Evolutionary conservation across 2,329 filamentous ascomycete genomes (phyloP), one percentile per base, ranked within the genome.

Genomic region (Decorospora gaudefroyi): DNA sequence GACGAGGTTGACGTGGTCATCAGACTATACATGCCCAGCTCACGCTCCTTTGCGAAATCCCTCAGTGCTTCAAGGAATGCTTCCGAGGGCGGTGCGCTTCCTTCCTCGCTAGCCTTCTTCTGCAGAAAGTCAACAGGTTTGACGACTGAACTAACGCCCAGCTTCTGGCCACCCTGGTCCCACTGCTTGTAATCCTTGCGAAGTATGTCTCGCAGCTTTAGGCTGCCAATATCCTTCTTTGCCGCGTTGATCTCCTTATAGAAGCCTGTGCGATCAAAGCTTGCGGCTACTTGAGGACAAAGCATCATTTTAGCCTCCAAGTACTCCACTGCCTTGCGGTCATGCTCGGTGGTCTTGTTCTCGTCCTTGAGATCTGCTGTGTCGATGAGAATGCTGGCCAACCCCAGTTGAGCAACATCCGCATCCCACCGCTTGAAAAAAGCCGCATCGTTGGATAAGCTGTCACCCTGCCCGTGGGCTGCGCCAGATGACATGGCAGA

Each of bases 171-270:
- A 37, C 69, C 72, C 8, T 73, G 72, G 8, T 72, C 72, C 88
- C 88, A 93, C 62, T 87, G 78, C 72, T 95, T 95, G 72, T 91
- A 95, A 71, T 95, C 88, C 68, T 92, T 92, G 52, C 86, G 78
- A 38, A 92, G 70, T 26, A 91, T 78, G 56, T 91, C 88, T 15
- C 78, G 72, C 54, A 90, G 69, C 25, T 71, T 74, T 31, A 93
- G 71, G 0, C 64, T 56, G 2, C 78, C 80, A 37, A 93, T 77
- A 54, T 90, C 80, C 51, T 82, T 79, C 68, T 91, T 91, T 4
- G 87, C 84, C 4, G 69, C 69, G 1, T 76, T 74, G 17, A 91
- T 77, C 42, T 81, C 72, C 4, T 77, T 65, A 62, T 81, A 88
- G 66, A 85, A 88, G 3, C 49, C 63, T 0, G 72, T 65, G 5